Evolutionary conservation across 2,329 filamentous ascomycete genomes (phyloP).

Genomic region (Akanthomyces muscarius): DNA sequence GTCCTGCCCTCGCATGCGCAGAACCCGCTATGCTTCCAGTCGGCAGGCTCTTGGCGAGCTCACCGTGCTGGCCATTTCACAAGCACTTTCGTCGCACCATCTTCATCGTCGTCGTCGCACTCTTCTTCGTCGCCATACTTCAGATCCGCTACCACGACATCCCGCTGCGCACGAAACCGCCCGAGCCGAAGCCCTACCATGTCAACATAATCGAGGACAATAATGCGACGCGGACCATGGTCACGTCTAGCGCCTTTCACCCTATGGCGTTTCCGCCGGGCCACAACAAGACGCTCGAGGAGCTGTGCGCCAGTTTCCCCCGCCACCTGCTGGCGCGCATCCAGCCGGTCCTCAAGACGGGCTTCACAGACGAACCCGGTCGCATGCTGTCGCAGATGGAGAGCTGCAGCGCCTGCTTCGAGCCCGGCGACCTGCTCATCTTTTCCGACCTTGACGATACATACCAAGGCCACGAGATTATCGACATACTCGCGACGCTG

Average conservation of each 20-base stretch:
- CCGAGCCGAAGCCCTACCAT: background rate
- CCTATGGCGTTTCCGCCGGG: constrained; percentile 24
- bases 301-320: constrained; percentile 29
- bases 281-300: constrained; percentile 19
- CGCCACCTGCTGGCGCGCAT: constrained; percentile 23
- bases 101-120: background rate
- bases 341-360: constrained; percentile 42
- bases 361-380: constrained; percentile 2
- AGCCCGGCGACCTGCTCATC: constrained; percentile 37
- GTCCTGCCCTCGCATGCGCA: background rate
- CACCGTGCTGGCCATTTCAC: background rate
- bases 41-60: background rate
- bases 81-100: background rate
- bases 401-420: constrained; percentile 42
- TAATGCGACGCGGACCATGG: background rate
- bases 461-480: constrained; percentile 38
- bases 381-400: constrained; percentile 40
- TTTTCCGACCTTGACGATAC: constrained; percentile 49
- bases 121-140: background rate
- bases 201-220: background rate
- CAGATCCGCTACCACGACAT: background rate
- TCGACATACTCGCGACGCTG: constrained; percentile 45
- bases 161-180: background rate
- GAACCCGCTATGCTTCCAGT: background rate
- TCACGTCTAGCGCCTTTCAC: constrained; percentile 8